These are phyloP conservation scores for Xylaria multiplex DNA, from an alignment of 2,329 filamentous ascomycete species.

Conservation along the genomic window DNA sequence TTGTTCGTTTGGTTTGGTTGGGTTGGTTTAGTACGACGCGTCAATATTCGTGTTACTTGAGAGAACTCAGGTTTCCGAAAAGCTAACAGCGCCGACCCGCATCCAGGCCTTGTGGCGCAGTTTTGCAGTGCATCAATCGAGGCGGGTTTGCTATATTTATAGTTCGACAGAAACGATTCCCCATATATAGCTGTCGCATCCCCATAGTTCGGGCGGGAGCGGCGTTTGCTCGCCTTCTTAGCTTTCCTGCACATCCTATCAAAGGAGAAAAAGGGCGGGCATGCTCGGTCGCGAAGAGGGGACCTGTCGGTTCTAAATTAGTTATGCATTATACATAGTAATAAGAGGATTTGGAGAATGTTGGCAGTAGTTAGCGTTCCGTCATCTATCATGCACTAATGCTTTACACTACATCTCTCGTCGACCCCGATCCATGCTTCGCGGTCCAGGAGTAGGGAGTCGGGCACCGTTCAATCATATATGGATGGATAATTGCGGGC, in stretches of 20 bases:
- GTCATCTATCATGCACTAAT: neutral
- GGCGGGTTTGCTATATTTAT: conserved; percentile 6
- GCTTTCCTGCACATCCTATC: neutral
- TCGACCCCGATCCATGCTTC: neutral
- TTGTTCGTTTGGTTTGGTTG: conserved; percentile 1
- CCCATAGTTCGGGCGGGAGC: neutral
- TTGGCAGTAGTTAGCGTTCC: neutral
- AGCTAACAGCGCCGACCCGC: conserved; percentile 6
- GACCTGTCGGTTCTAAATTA: neutral
- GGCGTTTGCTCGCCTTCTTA: neutral
- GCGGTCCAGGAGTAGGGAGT: neutral
- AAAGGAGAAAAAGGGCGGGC: neutral
- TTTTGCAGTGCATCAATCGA: conserved; percentile 11
- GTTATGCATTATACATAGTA: conserved; percentile 7
- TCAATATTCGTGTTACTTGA: conserved; percentile 4
- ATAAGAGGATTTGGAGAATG: conserved; percentile 7
- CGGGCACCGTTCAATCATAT: neutral
- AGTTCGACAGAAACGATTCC: neutral
- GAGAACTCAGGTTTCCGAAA: neutral
- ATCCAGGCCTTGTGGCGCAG: conserved; percentile 19
- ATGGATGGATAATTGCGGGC: neutral
- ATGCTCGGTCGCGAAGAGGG: neutral
- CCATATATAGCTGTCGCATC: neutral
- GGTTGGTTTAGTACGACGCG: neutral
- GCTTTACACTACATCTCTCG: neutral